These are phyloP conservation scores for Rhodotorula toruloides DNA, from an alignment of 768 basidiomycete genomes.

Conservation along the genomic window DNA sequence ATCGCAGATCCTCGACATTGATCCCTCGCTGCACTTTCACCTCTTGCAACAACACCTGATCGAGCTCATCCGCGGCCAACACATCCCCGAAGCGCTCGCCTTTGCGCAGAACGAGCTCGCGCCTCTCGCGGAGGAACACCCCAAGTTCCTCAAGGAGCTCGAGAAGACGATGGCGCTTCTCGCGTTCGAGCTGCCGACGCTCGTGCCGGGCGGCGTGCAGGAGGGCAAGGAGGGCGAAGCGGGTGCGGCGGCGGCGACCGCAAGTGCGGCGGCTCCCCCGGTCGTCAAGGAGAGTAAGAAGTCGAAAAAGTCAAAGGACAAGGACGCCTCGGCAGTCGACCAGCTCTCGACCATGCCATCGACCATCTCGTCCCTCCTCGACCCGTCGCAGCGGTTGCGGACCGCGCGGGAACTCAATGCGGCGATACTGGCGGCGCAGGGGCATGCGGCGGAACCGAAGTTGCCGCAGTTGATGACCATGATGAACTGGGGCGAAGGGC, in stretches of 20 bases:
- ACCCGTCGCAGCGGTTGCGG: conserved; percentile 79
- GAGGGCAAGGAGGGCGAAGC: not conserved
- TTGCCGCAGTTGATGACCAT: conserved; percentile 73
- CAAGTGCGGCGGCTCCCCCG: conserved; percentile 3
- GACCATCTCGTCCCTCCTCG: conserved; percentile 70
- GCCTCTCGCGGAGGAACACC: conserved; percentile 88
- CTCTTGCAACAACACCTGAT: conserved; percentile 93
- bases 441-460: conserved; percentile 89
- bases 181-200: conserved; percentile 49
- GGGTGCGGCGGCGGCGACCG: not conserved
- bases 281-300: conserved; percentile 29
- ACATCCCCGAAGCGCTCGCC: conserved; percentile 68
- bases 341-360: conserved; percentile 50
- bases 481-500: conserved; percentile 76
- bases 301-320: conserved; percentile 5
- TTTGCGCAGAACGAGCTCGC: conserved; percentile 94
- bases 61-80: conserved; percentile 80
- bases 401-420: conserved; percentile 96
- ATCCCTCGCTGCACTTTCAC: conserved; percentile 87
- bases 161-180: conserved; percentile 93
- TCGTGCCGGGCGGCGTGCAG: conserved; percentile 1
- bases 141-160: conserved; percentile 83
- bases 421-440: conserved; percentile 83
- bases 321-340: not conserved
- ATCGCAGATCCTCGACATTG: conserved; percentile 85